These are phyloP conservation scores for Trichoderma citrinoviride DNA, from an alignment of 2,329 filamentous ascomycete species.

Conservation along the genomic window DNA sequence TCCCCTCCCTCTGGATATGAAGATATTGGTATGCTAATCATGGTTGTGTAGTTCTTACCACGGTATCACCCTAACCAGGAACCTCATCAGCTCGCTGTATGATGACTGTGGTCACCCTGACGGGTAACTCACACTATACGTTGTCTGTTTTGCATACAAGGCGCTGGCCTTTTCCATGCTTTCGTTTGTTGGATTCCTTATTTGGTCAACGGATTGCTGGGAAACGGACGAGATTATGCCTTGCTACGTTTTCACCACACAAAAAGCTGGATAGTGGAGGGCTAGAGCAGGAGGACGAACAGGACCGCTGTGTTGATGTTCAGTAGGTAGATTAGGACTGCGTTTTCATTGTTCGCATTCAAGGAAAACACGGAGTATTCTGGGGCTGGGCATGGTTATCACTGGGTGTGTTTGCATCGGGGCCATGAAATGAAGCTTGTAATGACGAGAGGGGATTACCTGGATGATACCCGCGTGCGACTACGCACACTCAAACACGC, in stretches of 20 bases:
- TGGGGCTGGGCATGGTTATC: not conserved
- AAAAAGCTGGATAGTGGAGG: constrained; percentile 8
- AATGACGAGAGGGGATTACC: constrained; percentile 19
- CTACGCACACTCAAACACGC: not conserved
- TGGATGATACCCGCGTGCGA: constrained; percentile 20
- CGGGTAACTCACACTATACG: constrained; percentile 15
- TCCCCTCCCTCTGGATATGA: not conserved
- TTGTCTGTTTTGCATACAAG: constrained; percentile 19
- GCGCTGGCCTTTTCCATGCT: constrained; percentile 21
- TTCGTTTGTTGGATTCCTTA: not conserved
- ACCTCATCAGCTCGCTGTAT: constrained; percentile 55
- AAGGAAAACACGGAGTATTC: not conserved
- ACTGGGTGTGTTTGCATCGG: not conserved
- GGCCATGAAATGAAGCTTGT: not conserved
- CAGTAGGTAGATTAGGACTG: too few species aligned
- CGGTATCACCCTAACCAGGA: constrained; percentile 59
- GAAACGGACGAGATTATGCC: not conserved
- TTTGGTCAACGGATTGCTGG: not conserved
- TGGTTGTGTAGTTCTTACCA: constrained; percentile 50
- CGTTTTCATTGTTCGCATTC: not conserved
- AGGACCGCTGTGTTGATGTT: too few species aligned
- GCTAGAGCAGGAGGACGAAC: too few species aligned
- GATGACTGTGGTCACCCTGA: constrained; percentile 23
- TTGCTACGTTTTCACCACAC: not conserved
- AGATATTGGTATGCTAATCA: constrained; percentile 25